phyloP scores from a whole-genome alignment of 2,329 filamentous ascomycete species.

The Rhinocladiella similis region DNA sequence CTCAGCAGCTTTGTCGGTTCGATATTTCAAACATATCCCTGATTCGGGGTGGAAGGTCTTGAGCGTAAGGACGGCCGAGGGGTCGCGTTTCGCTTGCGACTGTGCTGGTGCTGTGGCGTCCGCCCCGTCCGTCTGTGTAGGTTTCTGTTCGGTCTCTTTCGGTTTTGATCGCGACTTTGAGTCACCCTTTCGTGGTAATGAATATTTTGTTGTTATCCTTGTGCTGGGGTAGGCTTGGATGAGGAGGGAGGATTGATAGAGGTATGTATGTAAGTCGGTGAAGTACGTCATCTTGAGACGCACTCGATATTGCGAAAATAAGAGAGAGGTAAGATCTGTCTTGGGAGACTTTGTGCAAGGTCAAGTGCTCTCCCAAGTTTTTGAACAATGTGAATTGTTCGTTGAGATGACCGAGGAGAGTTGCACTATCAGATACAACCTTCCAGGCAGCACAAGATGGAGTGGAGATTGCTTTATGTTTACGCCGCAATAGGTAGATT shows the following conservation, averaged over 20 bases:
- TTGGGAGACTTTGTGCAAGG: neutral
- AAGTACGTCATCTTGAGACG: conserved; percentile 70
- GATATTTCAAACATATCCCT: conserved; percentile 85
- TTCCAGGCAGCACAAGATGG: too few relatives aligned
- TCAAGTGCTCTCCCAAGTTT: neutral
- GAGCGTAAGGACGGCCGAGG: conserved; percentile 70
- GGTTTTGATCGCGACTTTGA: conserved; percentile 33
- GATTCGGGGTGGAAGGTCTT: conserved; percentile 86
- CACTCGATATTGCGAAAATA: neutral
- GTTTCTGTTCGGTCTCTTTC: conserved; percentile 32
- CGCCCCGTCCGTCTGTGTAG: conserved; percentile 26
- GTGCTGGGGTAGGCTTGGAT: conserved; percentile 83
- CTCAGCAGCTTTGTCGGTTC: conserved; percentile 86
- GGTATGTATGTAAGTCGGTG: conserved; percentile 83
- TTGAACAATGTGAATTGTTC: too few relatives aligned
- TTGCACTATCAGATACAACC: too few relatives aligned
- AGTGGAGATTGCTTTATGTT: too few relatives aligned
- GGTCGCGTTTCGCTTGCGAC: conserved; percentile 30
- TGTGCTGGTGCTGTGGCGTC: conserved; percentile 28
- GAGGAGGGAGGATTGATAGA: conserved; percentile 81
- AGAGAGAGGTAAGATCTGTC: neutral
- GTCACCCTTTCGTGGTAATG: conserved; percentile 35
- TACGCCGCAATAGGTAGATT: too few relatives aligned
- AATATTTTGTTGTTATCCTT: conserved; percentile 90
- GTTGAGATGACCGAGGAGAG: too few relatives aligned